Conservation (phyloP, 2,329 filamentous ascomycete species). For the Cordyceps tenuipes region DNA sequence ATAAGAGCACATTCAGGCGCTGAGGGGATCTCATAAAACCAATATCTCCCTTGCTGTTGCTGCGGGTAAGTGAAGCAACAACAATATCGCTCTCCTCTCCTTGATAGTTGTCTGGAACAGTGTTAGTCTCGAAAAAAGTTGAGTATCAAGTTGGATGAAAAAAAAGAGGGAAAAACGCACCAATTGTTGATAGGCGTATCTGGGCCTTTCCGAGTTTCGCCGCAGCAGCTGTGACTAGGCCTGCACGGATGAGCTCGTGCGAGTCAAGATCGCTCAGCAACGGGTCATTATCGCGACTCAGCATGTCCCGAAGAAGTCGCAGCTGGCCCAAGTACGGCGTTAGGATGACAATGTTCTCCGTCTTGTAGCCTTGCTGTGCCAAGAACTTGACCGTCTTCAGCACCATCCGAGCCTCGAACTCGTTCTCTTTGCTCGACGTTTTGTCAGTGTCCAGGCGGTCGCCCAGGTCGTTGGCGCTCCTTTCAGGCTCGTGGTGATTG, state of each 20-base stretch:
- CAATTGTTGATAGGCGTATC: conserved; percentile 60
- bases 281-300: conserved; percentile 52
- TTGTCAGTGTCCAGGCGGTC: conserved; percentile 43
- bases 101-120: conserved; percentile 60
- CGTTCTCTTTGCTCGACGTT: conserved; percentile 50
- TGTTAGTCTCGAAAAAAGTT: background rate
- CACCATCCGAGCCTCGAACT: conserved; percentile 58
- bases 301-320: conserved; percentile 41
- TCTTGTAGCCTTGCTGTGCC: conserved; percentile 61
- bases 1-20: conserved; percentile 61
- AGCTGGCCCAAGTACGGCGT: conserved; percentile 68
- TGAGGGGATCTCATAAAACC: conserved; percentile 41
- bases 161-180: conserved; percentile 33
- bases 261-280: conserved; percentile 62
- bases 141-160: background rate
- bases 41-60: conserved; percentile 55
- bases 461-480: conserved; percentile 28
- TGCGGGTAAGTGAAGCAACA: conserved; percentile 57
- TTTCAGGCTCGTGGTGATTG: conserved; percentile 51
- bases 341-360: conserved; percentile 56
- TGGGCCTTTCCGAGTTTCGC: conserved; percentile 39
- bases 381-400: conserved; percentile 58
- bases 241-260: conserved; percentile 49
- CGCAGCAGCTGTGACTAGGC: conserved; percentile 46
- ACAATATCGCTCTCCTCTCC: conserved; percentile 70